phyloP scores from a whole-genome alignment of 306 rosid species.

The Acacia melanoxylon region DNA sequence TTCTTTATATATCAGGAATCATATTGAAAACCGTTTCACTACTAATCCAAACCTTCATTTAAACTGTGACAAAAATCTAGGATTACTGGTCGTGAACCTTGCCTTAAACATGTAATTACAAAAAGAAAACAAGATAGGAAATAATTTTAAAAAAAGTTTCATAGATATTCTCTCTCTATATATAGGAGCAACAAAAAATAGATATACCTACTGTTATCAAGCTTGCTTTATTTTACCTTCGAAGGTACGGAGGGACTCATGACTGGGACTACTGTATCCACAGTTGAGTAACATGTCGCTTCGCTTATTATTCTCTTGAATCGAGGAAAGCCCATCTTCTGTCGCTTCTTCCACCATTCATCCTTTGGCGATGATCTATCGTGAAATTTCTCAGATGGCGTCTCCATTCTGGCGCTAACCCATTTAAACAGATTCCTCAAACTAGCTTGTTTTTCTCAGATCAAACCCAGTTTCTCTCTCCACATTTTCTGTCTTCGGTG shows the following conservation, averaged over 20 bases:
- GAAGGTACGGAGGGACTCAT: neutral
- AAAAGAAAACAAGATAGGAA: neutral
- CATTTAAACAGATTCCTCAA: neutral
- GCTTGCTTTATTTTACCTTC: conserved; percentile 21
- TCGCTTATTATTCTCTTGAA: conserved; percentile 48
- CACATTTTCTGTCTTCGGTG: neutral
- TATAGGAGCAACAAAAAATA: neutral
- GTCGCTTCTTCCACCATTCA: conserved; percentile 18
- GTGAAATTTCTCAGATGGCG: neutral
- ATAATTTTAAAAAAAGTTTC: neutral
- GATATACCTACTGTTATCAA: neutral
- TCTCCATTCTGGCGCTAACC: neutral
- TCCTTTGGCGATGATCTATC: neutral
- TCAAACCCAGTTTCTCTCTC: neutral
- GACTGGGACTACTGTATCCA: conserved; percentile 37
- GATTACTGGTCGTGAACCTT: neutral
- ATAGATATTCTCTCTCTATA: neutral
- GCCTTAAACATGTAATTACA: neutral
- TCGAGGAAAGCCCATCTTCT: conserved; percentile 49
- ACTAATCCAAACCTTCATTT: too few species aligned
- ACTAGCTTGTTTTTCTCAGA: neutral
- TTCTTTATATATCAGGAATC: too few species aligned
- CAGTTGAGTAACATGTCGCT: conserved; percentile 61
- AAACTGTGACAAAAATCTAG: neutral
- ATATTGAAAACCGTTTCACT: too few species aligned